phyloP scores from a whole-genome alignment of 495 filamentous ascomycete genomes.

The Penicillium cataractarum region DNA sequence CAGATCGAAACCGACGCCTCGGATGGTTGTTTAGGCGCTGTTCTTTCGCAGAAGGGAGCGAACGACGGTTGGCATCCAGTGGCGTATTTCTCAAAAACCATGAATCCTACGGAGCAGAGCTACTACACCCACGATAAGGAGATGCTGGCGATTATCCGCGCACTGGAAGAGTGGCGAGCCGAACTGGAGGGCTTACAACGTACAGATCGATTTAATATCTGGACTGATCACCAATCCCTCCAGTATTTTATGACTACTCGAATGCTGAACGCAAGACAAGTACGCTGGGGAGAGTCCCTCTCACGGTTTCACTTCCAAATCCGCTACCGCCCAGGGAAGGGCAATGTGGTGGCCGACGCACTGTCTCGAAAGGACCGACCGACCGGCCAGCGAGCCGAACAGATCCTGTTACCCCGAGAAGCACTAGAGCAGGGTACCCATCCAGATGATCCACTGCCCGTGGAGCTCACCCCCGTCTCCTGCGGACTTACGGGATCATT shows the following conservation, averaged over 20 bases:
- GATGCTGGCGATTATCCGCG: not conserved
- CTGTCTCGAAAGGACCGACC: not conserved
- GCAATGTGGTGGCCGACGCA: not conserved
- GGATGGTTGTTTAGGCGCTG: conserved; percentile 11
- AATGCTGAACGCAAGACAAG: conserved; percentile 1
- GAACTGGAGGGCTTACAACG: not conserved
- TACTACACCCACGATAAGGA: not conserved
- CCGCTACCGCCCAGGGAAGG: conserved; percentile 24
- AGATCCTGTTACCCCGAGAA: not conserved
- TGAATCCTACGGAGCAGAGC: not conserved
- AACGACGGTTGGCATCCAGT: conserved; percentile 17
- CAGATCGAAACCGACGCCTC: conserved; percentile 26
- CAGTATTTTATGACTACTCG: not conserved
- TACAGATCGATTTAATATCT: not conserved
- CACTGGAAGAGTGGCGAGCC: not conserved
- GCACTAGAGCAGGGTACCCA: not conserved
- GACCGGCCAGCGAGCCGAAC: no score
- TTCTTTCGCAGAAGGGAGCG: conserved; percentile 14
- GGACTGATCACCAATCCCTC: not conserved
- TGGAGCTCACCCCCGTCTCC: no score
- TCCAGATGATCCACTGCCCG: no score
- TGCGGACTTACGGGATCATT: no score
- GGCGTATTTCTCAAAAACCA: conserved; percentile 15
- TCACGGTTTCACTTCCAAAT: conserved; percentile 34
- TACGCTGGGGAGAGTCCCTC: conserved; percentile 27